A percentile compares a stretch with the other conserved stretches of the same genome.
Conservation (phyloP, 2,329 filamentous ascomycete genomes). For the Pseudogymnoascus sp. region DNA sequence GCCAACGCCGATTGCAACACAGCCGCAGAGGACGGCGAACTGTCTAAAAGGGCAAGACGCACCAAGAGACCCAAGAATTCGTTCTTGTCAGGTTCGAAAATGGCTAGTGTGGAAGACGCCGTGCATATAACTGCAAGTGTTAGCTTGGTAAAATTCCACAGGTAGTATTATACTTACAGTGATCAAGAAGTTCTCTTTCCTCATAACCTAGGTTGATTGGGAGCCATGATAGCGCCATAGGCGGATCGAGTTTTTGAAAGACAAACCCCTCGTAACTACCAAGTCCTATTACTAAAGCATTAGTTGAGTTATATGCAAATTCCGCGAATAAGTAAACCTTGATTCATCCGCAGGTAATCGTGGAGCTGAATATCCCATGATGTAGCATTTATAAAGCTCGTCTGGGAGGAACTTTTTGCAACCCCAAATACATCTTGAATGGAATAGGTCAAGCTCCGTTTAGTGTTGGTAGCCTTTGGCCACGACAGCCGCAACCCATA, state of each 20-base stretch:
- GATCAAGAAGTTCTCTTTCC: constrained; percentile 20
- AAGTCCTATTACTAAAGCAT: constrained; percentile 19
- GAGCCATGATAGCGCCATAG: constrained; percentile 19
- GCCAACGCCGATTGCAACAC: constrained; percentile 22
- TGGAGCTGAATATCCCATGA: constrained; percentile 23
- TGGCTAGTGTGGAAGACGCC: constrained; percentile 19
- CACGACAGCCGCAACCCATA: constrained; percentile 23
- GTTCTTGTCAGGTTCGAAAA: constrained; percentile 21
- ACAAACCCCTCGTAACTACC: constrained; percentile 15
- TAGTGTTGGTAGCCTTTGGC: constrained; percentile 20
- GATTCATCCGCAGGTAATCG: constrained; percentile 20
- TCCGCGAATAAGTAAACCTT: constrained; percentile 20
- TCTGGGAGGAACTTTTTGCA: constrained; percentile 18
- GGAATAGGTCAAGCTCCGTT: constrained; percentile 20
- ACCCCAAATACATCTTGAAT: constrained; percentile 18
- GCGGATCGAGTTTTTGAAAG: constrained; percentile 18
- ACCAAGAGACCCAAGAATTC: constrained; percentile 20
- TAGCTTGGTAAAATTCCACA: constrained; percentile 15
- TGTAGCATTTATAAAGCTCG: constrained; percentile 21
- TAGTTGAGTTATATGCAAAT: constrained; percentile 18
- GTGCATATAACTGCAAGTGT: constrained; percentile 19
- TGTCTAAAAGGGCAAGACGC: constrained; percentile 21
- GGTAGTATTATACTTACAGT: constrained; percentile 17
- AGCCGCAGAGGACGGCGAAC: constrained; percentile 19
- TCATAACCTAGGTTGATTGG: constrained; percentile 18